Conservation (phyloP, 192 early-diverging fungal species). For the Coemansia sp. region DNA sequence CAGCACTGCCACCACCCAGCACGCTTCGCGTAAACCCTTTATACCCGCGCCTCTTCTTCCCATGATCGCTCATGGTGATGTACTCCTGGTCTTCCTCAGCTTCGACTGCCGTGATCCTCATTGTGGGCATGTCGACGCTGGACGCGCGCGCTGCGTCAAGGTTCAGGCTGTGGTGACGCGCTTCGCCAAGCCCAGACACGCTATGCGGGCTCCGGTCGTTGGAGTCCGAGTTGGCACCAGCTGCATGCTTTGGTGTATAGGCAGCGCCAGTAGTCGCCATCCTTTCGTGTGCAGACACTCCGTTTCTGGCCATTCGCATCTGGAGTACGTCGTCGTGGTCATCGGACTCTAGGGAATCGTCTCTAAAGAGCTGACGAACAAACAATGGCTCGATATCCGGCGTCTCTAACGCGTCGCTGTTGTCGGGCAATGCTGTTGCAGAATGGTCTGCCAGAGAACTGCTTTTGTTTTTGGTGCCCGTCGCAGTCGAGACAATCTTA, state of each 20-base stretch:
- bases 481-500: neutral
- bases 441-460: slow-evolving; percentile 4
- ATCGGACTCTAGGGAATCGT: slow-evolving; percentile 3
- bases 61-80: slow-evolving; percentile 26
- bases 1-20: slow-evolving; percentile 26
- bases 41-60: slow-evolving; percentile 41
- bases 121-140: slow-evolving; percentile 34
- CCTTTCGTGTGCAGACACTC: neutral
- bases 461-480: neutral
- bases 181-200: slow-evolving; percentile 15
- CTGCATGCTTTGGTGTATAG: neutral
- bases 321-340: slow-evolving; percentile 16
- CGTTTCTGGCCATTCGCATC: slow-evolving; percentile 17
- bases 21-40: slow-evolving; percentile 32
- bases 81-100: slow-evolving; percentile 54
- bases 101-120: slow-evolving; percentile 51
- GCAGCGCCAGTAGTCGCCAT: neutral
- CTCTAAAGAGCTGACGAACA: slow-evolving; percentile 47
- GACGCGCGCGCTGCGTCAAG: slow-evolving; percentile 35
- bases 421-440: slow-evolving; percentile 7
- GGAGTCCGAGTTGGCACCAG: slow-evolving; percentile 1
- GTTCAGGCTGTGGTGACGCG: slow-evolving; percentile 34
- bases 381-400: slow-evolving; percentile 37
- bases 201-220: slow-evolving; percentile 25
- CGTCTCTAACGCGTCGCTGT: slow-evolving; percentile 19